phyloP scores from a whole-genome alignment of 1,284 basidiomycete genomes.

The Pseudomicrostroma phylloplanum region DNA sequence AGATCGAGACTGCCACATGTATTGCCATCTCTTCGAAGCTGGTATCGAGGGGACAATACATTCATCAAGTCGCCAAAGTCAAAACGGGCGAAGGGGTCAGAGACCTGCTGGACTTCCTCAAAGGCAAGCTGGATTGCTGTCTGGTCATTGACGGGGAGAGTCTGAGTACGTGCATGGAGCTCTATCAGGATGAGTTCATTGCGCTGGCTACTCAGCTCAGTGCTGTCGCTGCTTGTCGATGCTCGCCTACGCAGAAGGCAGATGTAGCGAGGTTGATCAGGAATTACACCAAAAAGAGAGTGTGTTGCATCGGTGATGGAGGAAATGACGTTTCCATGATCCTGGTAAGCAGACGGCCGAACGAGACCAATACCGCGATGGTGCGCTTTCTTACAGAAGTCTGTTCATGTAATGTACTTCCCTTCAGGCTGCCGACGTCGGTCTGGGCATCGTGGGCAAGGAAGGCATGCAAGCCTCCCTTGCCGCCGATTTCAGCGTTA shows the following conservation, averaged over 20 bases:
- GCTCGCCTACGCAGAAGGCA: slow-evolving; percentile 97
- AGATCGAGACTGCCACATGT: slow-evolving; percentile 97
- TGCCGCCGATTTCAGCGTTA: slow-evolving; percentile 95
- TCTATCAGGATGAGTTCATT: slow-evolving; percentile 91
- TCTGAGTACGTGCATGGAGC: slow-evolving; percentile 69
- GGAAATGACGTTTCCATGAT: slow-evolving; percentile 96
- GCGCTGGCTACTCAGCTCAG: slow-evolving; percentile 91
- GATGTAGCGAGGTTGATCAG: slow-evolving; percentile 91
- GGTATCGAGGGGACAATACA: slow-evolving; percentile 91
- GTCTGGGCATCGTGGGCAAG: slow-evolving; percentile 95
- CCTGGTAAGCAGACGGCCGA: slow-evolving; percentile 53
- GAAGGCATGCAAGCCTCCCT: slow-evolving; percentile 97
- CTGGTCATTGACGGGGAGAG: slow-evolving; percentile 98
- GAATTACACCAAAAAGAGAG: slow-evolving; percentile 79
- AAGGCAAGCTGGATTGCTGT: slow-evolving; percentile 91
- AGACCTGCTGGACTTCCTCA: slow-evolving; percentile 87
- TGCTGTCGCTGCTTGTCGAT: slow-evolving; percentile 92
- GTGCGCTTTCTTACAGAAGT: too few species aligned
- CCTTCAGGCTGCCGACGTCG: slow-evolving; percentile 69
- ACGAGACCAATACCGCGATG: too few species aligned
- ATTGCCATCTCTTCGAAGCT: slow-evolving; percentile 96
- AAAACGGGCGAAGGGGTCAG: slow-evolving; percentile 73
- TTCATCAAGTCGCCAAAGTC: slow-evolving; percentile 90
- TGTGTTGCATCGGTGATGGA: slow-evolving; percentile 95
- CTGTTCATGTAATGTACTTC: too few species aligned